Base-by-base conservation (phyloP, 768 basidiomycete species). In the Pleurotus giganteus region DNA sequence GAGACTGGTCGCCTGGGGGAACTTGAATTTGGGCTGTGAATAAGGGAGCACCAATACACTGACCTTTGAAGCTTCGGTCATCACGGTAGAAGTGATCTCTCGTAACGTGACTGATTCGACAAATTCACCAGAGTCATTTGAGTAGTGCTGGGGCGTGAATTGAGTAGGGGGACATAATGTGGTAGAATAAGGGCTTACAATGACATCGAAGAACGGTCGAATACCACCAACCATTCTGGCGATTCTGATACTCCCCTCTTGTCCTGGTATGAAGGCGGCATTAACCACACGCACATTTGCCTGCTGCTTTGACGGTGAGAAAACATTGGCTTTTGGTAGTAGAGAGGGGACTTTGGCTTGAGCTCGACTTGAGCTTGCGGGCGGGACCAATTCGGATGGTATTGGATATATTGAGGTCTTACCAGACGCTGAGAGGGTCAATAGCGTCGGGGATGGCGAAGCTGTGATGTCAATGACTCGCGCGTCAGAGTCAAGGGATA, bases 401-500 rank as follows among this genome's bases (percentile, higher is more conserved):
- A 86, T 72, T 26, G 82, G 75, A 60, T 78, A 83, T 57, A 89
- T 65, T 0, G 78, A 78, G 11, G 87, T 66, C 62, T 77, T 81
- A 24, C 85, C 86, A 21, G 85, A 81, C 3, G 79, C 71, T 43
- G 84, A 82, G 34, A 87, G 70, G 13, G 81, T 72, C 37, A 85
- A 75, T 28, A 86, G 72, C 45, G 69, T 60, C 26, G 62, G 53
- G 17, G 65, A 58, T 43, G 69, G 59, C 58, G 72, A 54, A 43
- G 61, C 54, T 49, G 73, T 67, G 52, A 75, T 52, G 11, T 70
- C 69, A 56, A 83, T 72, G 17, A 67, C 65, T 19, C 79, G 74
- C n/a, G 81, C 82, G 55, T 83, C 81, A 2, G 85, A 81, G 65
- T 89, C 87, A 13, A 88, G 71, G 12, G 85, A 78, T 4, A 84